Percentiles rank a stretch among this genome's conserved stretches.
Evolutionary conservation across 768 basidiomycete species (phyloP).

Genomic region (Russula earlei): DNA sequence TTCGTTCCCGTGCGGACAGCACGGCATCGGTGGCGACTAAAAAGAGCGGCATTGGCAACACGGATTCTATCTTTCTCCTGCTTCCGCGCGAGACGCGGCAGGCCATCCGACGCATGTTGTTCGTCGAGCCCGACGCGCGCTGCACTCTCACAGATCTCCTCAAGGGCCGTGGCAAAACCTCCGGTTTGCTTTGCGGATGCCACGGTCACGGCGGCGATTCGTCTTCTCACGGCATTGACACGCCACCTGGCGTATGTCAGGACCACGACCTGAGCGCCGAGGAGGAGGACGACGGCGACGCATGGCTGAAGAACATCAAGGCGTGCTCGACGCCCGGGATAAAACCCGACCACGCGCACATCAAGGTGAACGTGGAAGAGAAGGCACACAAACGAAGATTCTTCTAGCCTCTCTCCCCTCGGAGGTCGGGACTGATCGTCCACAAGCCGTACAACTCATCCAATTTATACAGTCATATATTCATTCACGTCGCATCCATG

Average conservation of each 20-base stretch:
- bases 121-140: constrained; percentile 77
- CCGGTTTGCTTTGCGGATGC: constrained; percentile 76
- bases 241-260: constrained; percentile 37
- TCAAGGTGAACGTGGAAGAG: constrained; percentile 66
- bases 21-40: constrained; percentile 48
- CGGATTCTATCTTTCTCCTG: constrained; percentile 93
- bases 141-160: constrained; percentile 91
- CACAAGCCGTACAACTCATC: not conserved
- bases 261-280: constrained; percentile 59
- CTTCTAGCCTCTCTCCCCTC: constrained; percentile 42
- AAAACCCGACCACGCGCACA: constrained; percentile 52
- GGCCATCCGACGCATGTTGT: constrained; percentile 88
- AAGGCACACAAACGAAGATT: constrained; percentile 65
- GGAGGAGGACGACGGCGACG: constrained; percentile 75
- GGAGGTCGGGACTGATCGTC: no score
- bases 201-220: constrained; percentile 25
- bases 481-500: constrained; percentile 1
- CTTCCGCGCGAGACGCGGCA: constrained; percentile 88
- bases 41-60: constrained; percentile 49
- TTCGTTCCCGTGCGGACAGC: constrained; percentile 27
- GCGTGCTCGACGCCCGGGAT: constrained; percentile 50
- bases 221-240: constrained; percentile 32
- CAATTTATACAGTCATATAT: constrained; percentile 11
- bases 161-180: constrained; percentile 66
- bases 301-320: constrained; percentile 73